Evolutionary conservation across 2,329 filamentous ascomycete genomes (phyloP).

Genomic region (Colletotrichum sublineola): DNA sequence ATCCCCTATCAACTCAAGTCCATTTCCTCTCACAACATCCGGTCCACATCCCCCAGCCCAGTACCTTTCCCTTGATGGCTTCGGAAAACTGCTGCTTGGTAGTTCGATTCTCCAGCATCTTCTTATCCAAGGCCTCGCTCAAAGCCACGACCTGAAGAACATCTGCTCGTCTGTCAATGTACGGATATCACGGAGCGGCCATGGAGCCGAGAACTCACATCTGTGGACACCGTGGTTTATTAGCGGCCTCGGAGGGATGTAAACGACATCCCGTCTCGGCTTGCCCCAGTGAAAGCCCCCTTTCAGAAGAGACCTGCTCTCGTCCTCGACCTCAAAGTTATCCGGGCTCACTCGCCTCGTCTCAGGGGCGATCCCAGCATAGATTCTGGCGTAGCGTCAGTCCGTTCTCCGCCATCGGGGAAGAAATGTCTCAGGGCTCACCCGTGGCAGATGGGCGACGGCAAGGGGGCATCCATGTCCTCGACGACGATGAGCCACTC

Average conservation of each 20-base stretch:
- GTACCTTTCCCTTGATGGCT: slow-evolving; percentile 61
- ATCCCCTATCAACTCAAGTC: slow-evolving; percentile 27
- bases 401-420: not conserved
- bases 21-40: slow-evolving; percentile 60
- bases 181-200: not conserved
- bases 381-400: slow-evolving; percentile 47
- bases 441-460: slow-evolving; percentile 61
- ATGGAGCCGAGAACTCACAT: slow-evolving; percentile 51
- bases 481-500: slow-evolving; percentile 63
- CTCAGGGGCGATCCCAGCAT: slow-evolving; percentile 54
- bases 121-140: slow-evolving; percentile 56
- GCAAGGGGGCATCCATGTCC: slow-evolving; percentile 61
- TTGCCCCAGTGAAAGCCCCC: slow-evolving; percentile 63
- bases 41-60: slow-evolving; percentile 64
- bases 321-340: slow-evolving; percentile 55
- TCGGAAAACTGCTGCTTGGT: slow-evolving; percentile 58
- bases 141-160: slow-evolving; percentile 65
- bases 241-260: slow-evolving; percentile 61
- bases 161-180: slow-evolving; percentile 47
- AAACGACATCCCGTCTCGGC: slow-evolving; percentile 56
- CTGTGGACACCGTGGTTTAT: slow-evolving; percentile 65
- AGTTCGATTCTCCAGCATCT: slow-evolving; percentile 53
- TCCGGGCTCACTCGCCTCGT: slow-evolving; percentile 50
- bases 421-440: slow-evolving; percentile 43
- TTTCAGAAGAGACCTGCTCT: slow-evolving; percentile 49